These are phyloP conservation scores for Fusarium scirpi DNA, from an alignment of 2,329 filamentous ascomycete genomes.

Conservation along the genomic window DNA sequence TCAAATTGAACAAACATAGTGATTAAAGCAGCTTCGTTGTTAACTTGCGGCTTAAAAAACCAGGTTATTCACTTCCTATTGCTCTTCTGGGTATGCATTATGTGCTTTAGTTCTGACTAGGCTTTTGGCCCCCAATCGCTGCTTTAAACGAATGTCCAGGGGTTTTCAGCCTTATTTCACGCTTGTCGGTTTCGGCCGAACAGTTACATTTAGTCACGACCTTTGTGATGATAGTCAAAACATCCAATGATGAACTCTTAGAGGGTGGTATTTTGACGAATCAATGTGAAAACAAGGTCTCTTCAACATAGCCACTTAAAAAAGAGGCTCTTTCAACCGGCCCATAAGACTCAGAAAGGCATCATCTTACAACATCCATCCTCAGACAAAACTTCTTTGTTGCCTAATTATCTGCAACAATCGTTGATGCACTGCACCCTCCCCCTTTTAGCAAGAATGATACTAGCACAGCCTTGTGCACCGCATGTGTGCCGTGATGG, in stretches of 20 bases:
- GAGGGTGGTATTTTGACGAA: background rate
- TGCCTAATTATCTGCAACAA: slow-evolving; percentile 23
- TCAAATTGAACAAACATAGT: background rate
- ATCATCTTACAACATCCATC: background rate
- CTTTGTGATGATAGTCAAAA: background rate
- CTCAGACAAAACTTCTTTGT: slow-evolving; percentile 16
- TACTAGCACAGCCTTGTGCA: slow-evolving; percentile 24
- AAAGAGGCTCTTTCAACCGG: slow-evolving; percentile 6
- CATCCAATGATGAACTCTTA: background rate
- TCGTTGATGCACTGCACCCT: slow-evolving; percentile 28
- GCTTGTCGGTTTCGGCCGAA: background rate
- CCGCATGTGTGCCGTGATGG: slow-evolving; percentile 16
- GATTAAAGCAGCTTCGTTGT: background rate
- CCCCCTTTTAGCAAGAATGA: background rate
- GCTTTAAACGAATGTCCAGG: slow-evolving; percentile 8
- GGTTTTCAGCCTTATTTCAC: slow-evolving; percentile 10
- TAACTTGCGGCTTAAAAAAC: slow-evolving; percentile 2
- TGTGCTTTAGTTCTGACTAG: slow-evolving; percentile 18
- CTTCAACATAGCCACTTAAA: slow-evolving; percentile 10
- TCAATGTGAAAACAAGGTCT: background rate
- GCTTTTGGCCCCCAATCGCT: slow-evolving; percentile 17
- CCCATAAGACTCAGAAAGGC: background rate
- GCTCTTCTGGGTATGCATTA: slow-evolving; percentile 18
- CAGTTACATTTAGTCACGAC: background rate
- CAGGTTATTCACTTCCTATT: slow-evolving; percentile 2